These are phyloP conservation scores for Lachnum nothofagi DNA, from an alignment of 2,329 filamentous ascomycete species.

Conservation along the genomic window DNA sequence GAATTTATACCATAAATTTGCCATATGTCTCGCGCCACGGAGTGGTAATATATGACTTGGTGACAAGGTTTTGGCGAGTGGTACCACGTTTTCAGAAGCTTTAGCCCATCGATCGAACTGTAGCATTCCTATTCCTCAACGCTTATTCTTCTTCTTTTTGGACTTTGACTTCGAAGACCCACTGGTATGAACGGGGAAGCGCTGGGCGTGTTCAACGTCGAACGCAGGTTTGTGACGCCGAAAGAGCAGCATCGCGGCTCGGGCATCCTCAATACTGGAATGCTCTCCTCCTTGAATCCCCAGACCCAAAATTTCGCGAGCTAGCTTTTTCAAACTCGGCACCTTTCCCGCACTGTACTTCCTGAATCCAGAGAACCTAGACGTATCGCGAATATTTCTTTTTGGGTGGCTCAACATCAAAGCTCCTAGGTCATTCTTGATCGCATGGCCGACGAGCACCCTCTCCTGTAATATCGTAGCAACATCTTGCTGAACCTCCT, in stretches of 20 bases:
- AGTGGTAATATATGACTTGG: too few relatives aligned
- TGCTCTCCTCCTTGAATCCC: slow-evolving; percentile 61
- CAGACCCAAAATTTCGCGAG: slow-evolving; percentile 51
- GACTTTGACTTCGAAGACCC: slow-evolving; percentile 15
- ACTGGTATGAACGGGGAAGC: slow-evolving; percentile 45
- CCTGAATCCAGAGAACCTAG: slow-evolving; percentile 68
- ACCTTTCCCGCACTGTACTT: slow-evolving; percentile 63
- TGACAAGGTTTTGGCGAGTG: too few relatives aligned
- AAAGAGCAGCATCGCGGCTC: slow-evolving; percentile 86
- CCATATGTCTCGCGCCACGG: too few relatives aligned
- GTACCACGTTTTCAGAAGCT: too few relatives aligned
- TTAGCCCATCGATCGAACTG: neutral
- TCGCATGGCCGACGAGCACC: slow-evolving; percentile 77
- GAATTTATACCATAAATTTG: slow-evolving; percentile 12
- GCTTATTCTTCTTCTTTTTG: slow-evolving; percentile 37
- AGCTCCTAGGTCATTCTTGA: slow-evolving; percentile 71
- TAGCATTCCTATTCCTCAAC: slow-evolving; percentile 7
- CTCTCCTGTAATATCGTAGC: slow-evolving; percentile 62
- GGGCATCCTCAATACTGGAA: slow-evolving; percentile 72
- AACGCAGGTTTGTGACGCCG: slow-evolving; percentile 77
- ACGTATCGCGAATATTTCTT: slow-evolving; percentile 78
- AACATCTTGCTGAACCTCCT: slow-evolving; percentile 70
- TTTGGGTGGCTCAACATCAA: slow-evolving; percentile 74
- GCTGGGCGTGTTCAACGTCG: slow-evolving; percentile 71
- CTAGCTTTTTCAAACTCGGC: slow-evolving; percentile 58